Evolutionary conservation across 225 moss, liverwort and hornwort species (phyloP), one percentile per base, ranked within the genome.

Genomic region (Rhytidiadelphus loreus): DNA sequence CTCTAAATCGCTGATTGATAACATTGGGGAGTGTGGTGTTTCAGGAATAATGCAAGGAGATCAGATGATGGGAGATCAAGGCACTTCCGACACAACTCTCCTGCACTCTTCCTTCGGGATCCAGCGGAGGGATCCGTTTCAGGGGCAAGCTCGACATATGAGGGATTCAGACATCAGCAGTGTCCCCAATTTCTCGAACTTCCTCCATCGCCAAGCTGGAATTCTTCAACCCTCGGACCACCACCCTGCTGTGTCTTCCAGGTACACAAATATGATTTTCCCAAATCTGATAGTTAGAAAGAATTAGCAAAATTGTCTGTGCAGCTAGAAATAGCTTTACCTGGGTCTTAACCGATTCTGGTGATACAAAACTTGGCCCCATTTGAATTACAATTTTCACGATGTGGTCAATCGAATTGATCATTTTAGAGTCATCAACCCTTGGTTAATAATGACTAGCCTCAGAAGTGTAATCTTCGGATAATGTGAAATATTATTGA

Each of bases 11-110:
- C 33, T 44, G 66, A 19, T 20, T 76, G 52, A 70, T 57, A 64
- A 13, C 10, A 13, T 87, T 81, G 18, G 33, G 41, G 80, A 81
- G 44, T 65, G 63, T 87, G 72, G 61, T 44, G 25, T 65, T 74
- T 78, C 93, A 91, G 93, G 92, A 44, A 56, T 92, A 79, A 79
- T 89, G 83, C 91, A 90, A 90, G 92, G 89, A 55, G 96, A 96
- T 86, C 92, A 90, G 62, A 87, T 89, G 86, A 91, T 90, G 91
- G 96, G 90, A 86, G 92, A 91, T n/a, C 94, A 93, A 76, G 91
- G 89, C 32, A 91, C 88, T 75, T 92, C 94, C 39, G 92, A 95
- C 61, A 66, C 91, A n/a, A 66, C 91, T 17, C 62, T 93, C 52
- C 65, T 96, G 82, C 96, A 92, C 53, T 93, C 95, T 30, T 86